phyloP scores from a whole-genome alignment of 2,329 filamentous ascomycete genomes.

The Colletotrichum somersetense region DNA sequence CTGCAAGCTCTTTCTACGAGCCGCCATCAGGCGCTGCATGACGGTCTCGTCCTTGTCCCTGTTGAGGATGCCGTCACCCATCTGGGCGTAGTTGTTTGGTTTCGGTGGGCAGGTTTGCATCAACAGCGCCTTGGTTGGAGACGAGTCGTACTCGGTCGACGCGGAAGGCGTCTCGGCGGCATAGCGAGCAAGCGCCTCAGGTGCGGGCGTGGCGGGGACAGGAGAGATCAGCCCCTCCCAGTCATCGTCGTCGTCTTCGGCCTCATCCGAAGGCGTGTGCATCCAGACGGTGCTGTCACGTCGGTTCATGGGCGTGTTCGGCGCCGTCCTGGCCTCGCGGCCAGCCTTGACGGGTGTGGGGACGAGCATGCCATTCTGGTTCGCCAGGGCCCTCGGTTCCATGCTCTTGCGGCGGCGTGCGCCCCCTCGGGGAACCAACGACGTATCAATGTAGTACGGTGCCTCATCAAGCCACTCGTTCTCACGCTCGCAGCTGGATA shows the following conservation, averaged over 20 bases:
- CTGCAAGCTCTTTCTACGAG: constrained; percentile 81
- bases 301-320: constrained; percentile 63
- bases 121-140: constrained; percentile 55
- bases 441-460: constrained; percentile 76
- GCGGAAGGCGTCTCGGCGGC: constrained; percentile 61
- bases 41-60: constrained; percentile 68
- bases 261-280: constrained; percentile 63
- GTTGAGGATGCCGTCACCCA: constrained; percentile 60
- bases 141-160: constrained; percentile 51
- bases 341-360: constrained; percentile 53
- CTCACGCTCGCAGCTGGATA: constrained; percentile 76
- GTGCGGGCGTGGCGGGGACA: constrained; percentile 69
- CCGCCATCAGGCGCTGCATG: constrained; percentile 75
- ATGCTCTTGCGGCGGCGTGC: constrained; percentile 83
- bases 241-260: constrained; percentile 54
- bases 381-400: constrained; percentile 79
- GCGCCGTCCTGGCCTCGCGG: constrained; percentile 52
- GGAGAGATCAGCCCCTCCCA: constrained; percentile 64
- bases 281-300: constrained; percentile 69
- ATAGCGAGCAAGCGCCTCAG: constrained; percentile 66
- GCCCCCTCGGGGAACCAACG: constrained; percentile 76
- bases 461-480: constrained; percentile 82
- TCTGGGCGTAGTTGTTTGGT: constrained; percentile 53
- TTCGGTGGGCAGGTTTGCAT: constrained; percentile 69
- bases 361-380: constrained; percentile 75